phyloP scores from a whole-genome alignment of 768 basidiomycete species.

The Hysterangium stoloniferum region DNA sequence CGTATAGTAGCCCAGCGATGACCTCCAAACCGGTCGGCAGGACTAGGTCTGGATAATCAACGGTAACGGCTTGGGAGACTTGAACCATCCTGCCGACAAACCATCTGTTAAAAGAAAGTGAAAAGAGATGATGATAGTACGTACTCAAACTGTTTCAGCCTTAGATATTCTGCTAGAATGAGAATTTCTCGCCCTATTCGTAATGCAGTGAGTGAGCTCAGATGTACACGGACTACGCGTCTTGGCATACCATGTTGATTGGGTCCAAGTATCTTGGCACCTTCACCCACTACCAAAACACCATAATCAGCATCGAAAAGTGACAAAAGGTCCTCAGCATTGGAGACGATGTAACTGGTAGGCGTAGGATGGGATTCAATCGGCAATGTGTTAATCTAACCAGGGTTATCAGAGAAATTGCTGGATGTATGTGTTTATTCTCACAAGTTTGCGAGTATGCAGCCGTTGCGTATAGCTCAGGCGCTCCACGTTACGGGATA shows the following conservation, averaged over 20 bases:
- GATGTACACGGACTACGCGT: background rate
- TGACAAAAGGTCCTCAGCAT: slow-evolving; percentile 68
- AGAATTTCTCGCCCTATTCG: slow-evolving; percentile 51
- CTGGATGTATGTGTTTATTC: slow-evolving; percentile 16
- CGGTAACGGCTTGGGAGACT: slow-evolving; percentile 57
- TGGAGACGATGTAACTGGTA: slow-evolving; percentile 74
- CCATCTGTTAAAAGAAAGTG: background rate
- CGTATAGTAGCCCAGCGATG: slow-evolving; percentile 67
- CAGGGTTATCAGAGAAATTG: background rate
- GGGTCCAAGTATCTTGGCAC: slow-evolving; percentile 61
- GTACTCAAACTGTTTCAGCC: slow-evolving; percentile 62
- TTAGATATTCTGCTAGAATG: slow-evolving; percentile 72
- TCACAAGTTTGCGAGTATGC: slow-evolving; percentile 67
- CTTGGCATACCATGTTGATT: slow-evolving; percentile 44
- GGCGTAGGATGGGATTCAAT: slow-evolving; percentile 60
- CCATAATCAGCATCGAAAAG: slow-evolving; percentile 77
- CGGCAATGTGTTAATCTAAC: slow-evolving; percentile 62
- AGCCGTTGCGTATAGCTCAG: slow-evolving; percentile 69
- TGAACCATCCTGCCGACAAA: slow-evolving; percentile 46
- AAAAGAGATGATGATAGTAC: slow-evolving; percentile 19
- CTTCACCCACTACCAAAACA: slow-evolving; percentile 62
- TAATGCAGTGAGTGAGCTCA: background rate
- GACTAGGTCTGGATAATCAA: slow-evolving; percentile 66
- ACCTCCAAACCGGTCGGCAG: slow-evolving; percentile 51
- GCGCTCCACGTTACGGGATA: slow-evolving; percentile 73